Evolutionary conservation across 116 monocot species (phyloP).

Genomic region (Iris pallida): DNA sequence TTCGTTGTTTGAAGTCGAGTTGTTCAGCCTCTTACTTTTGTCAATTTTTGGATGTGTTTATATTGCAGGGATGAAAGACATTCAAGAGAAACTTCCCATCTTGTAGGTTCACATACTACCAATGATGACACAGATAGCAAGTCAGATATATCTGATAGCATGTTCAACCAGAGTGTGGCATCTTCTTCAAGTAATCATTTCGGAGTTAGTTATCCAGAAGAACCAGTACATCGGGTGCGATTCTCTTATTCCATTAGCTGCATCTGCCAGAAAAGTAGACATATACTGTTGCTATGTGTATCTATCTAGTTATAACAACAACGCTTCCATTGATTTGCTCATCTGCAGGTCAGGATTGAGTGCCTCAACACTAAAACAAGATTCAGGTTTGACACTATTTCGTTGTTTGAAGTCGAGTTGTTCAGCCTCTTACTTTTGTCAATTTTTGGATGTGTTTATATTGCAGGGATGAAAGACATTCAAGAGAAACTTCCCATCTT

Average conservation of each 20-base stretch:
- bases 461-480: constrained; percentile 49
- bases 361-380: constrained; percentile 48
- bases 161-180: constrained; percentile 26
- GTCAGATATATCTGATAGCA: constrained; percentile 65
- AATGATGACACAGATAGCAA: constrained; percentile 48
- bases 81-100: constrained; percentile 28
- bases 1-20: constrained; percentile 3
- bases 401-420: background rate
- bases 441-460: background rate
- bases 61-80: constrained; percentile 48
- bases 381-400: constrained; percentile 48
- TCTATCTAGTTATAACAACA: background rate
- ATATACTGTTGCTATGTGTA: no score
- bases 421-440: background rate
- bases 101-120: constrained; percentile 29
- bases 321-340: constrained; percentile 11
- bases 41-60: background rate
- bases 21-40: background rate
- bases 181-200: constrained; percentile 43
- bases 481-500: constrained; percentile 28
- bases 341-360: constrained; percentile 78
- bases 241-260: background rate
- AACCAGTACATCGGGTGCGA: constrained; percentile 58
- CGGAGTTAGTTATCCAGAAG: constrained; percentile 35
- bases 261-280: background rate